Evolutionary conservation across 192 early-diverging fungal species (phyloP).

Genomic region (Irineochytrium annulatum): DNA sequence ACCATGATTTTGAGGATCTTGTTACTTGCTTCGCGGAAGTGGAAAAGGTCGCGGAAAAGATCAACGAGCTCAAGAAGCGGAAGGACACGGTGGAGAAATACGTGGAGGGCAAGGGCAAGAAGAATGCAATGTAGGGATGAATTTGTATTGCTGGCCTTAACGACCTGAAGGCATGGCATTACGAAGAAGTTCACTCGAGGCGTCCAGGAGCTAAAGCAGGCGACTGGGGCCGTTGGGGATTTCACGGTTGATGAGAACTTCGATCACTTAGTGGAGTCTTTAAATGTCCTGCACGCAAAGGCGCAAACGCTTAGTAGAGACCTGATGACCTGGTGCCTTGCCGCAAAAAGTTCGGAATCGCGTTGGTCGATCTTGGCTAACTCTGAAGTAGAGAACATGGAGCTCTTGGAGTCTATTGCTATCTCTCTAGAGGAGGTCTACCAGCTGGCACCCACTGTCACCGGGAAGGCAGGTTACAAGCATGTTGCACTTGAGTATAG

Average conservation of each 20-base stretch:
- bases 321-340: slow-evolving; percentile 22
- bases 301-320: slow-evolving; percentile 11
- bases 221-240: slow-evolving; percentile 40
- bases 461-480: background rate
- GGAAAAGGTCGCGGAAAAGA: slow-evolving; percentile 68
- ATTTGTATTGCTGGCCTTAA: background rate
- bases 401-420: slow-evolving; percentile 49
- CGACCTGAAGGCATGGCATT: slow-evolving; percentile 62
- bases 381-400: slow-evolving; percentile 40
- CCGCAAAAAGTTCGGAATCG: slow-evolving; percentile 13
- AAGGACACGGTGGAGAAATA: slow-evolving; percentile 84
- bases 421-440: slow-evolving; percentile 58
- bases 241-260: slow-evolving; percentile 16
- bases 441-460: slow-evolving; percentile 6
- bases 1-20: slow-evolving; percentile 57
- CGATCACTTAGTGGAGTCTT: slow-evolving; percentile 14
- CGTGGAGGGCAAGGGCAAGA: slow-evolving; percentile 64
- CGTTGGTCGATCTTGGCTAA: background rate
- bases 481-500: slow-evolving; percentile 14
- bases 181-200: slow-evolving; percentile 35
- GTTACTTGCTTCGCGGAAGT: slow-evolving; percentile 45
- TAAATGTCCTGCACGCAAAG: slow-evolving; percentile 17
- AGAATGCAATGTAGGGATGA: slow-evolving; percentile 63
- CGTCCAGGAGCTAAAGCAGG: slow-evolving; percentile 51
- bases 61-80: slow-evolving; percentile 82